Base-by-base conservation (phyloP, 73 alveolate species). In the Blepharisma stoltei region DNA sequence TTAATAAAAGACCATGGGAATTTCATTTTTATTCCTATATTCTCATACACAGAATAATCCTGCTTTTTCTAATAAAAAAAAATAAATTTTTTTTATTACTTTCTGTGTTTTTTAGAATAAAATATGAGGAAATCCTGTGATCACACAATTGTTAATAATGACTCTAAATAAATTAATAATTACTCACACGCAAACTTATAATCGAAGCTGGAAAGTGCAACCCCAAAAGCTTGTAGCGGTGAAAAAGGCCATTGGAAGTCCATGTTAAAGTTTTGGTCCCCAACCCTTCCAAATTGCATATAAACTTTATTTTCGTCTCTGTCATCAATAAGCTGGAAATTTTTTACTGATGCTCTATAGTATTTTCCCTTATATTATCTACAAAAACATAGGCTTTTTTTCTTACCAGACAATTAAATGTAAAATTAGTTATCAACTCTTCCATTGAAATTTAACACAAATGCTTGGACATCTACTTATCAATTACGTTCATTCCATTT, bases 121-220 rank as follows among this genome's bases (percentile, higher is more conserved):
- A 32, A 32, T 32, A 32, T 32, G 41, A 32, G 41, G 41, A 32
- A 32, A 32, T 32, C 3, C 41, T 32, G 41, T 32, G 41, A 32
- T 32, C 41, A 3, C 41, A 32, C 41, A 32, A 32, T 32, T 32
- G 41, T 32, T 32, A 32, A 32, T 32, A 32, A 32, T 32, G 41
- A 32, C 41, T 32, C 41, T 32, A 32, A 32, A 32, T 32, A 32
- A 32, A 32, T 32, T 32, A 32, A 32, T 32, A 32, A 32, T 90
- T 92, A 91, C 75, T 91, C 97, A 54, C 97, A 91, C 6, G 95
- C 97, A 60, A 91, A 81, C 78, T 91, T 91, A 81, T 89, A 87
- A 78, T 91, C 97, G 77, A 91, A 91, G 46, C 92, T 81, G 45
- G 94, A 46, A 14, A 92, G 84, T 23, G 94, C 94, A 23, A 92